Percentiles rank a stretch among this genome's conserved stretches.
Conservation (phyloP, 2,329 filamentous ascomycete species). For the Sporothrix pseudoabietina region DNA sequence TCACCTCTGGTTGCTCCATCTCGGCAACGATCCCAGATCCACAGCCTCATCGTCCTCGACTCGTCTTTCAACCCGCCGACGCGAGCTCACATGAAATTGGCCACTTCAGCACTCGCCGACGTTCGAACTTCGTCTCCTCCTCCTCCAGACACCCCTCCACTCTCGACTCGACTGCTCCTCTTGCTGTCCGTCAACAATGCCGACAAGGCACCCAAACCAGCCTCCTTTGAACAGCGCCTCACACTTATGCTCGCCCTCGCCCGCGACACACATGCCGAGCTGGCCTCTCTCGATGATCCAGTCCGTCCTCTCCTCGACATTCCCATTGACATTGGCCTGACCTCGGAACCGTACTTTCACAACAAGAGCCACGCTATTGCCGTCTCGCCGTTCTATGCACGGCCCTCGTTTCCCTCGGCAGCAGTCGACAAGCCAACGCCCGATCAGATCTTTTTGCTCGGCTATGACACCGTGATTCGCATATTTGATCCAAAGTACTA, state of each 20-base stretch:
- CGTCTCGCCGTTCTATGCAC: constrained; percentile 47
- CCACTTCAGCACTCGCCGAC: constrained; percentile 48
- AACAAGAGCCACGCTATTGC: constrained; percentile 67
- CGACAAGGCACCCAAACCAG: constrained; percentile 67
- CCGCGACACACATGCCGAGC: constrained; percentile 50
- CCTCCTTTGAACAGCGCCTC: constrained; percentile 66
- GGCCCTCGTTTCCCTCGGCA: constrained; percentile 21
- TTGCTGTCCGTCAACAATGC: constrained; percentile 66
- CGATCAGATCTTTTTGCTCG: constrained; percentile 69
- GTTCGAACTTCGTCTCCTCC: constrained; percentile 15
- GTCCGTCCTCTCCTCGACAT: constrained; percentile 29
- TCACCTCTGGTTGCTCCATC: constrained; percentile 20
- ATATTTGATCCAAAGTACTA: constrained; percentile 77
- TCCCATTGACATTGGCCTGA: constrained; percentile 68
- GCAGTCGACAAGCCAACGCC: constrained; percentile 32
- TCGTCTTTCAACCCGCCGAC: constrained; percentile 72
- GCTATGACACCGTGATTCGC: constrained; percentile 74
- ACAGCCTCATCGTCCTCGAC: constrained; percentile 60
- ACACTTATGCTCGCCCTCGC: constrained; percentile 73
- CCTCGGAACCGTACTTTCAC: constrained; percentile 71
- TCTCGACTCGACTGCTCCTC: constrained; percentile 53
- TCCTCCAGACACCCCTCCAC: constrained; percentile 17
- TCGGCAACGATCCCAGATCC: constrained; percentile 18
- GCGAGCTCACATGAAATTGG: constrained; percentile 61
- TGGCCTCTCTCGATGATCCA: constrained; percentile 20